Evolutionary conservation across 495 filamentous ascomycete genomes (phyloP).

Genomic region (Penicillium psychrofluorescens): DNA sequence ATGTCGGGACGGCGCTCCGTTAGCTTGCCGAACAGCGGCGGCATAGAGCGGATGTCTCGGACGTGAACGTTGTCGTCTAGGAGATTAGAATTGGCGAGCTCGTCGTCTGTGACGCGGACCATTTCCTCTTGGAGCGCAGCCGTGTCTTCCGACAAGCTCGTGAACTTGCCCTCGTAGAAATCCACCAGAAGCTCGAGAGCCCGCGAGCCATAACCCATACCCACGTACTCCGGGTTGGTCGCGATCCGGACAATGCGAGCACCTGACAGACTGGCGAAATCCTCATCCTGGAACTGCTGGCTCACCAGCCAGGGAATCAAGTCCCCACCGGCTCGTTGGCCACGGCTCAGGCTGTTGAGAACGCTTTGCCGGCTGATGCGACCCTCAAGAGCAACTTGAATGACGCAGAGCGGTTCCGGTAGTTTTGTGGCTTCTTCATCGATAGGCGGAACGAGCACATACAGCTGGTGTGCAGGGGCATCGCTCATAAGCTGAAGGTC

Average conservation of each 20-base stretch:
- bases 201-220: slow-evolving; percentile 89
- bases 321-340: slow-evolving; percentile 86
- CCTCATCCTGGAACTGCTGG: slow-evolving; percentile 97
- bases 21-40: slow-evolving; percentile 85
- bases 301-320: slow-evolving; percentile 97
- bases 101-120: slow-evolving; percentile 74
- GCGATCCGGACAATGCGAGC: slow-evolving; percentile 92
- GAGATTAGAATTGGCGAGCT: slow-evolving; percentile 70
- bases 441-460: slow-evolving; percentile 85
- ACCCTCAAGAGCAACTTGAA: slow-evolving; percentile 93
- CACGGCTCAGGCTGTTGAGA: slow-evolving; percentile 77
- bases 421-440: slow-evolving; percentile 67
- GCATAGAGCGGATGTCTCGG: slow-evolving; percentile 84
- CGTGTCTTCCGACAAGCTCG: slow-evolving; percentile 63
- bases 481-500: slow-evolving; percentile 97
- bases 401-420: slow-evolving; percentile 89
- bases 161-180: slow-evolving; percentile 94
- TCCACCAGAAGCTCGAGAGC: slow-evolving; percentile 79
- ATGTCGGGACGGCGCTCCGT: slow-evolving; percentile 71
- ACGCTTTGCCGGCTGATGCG: slow-evolving; percentile 91
- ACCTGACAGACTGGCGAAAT: slow-evolving; percentile 89
- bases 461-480: slow-evolving; percentile 94
- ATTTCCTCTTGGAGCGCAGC: slow-evolving; percentile 47
- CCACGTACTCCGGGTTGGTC: slow-evolving; percentile 89
- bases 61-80: slow-evolving; percentile 83